These are phyloP conservation scores for Globisporangium parvum DNA, from an alignment of 352 stramenopile genomes.

Conservation along the genomic window DNA sequence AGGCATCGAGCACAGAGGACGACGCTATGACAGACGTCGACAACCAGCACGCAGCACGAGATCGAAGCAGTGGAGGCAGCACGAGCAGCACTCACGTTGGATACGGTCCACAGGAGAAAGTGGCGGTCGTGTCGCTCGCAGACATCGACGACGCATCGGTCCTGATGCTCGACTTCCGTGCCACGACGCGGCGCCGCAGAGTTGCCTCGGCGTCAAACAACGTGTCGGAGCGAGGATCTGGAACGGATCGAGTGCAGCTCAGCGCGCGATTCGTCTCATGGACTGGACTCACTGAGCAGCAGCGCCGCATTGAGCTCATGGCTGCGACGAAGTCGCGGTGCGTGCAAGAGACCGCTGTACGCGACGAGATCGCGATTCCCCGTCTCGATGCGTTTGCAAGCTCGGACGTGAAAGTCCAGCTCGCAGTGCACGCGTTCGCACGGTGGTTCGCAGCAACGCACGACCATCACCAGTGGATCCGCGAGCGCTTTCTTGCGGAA, in stretches of 20 bases:
- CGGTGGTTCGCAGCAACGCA: constrained; percentile 48
- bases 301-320: constrained; percentile 47
- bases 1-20: neutral
- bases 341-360: constrained; percentile 28
- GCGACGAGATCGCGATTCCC: constrained; percentile 35
- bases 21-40: too few relatives aligned
- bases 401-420: constrained; percentile 34
- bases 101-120: constrained; percentile 25
- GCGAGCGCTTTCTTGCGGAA: constrained; percentile 48
- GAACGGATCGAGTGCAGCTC: neutral
- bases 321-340: constrained; percentile 47
- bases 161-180: constrained; percentile 37
- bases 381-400: constrained; percentile 38
- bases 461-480: constrained; percentile 35
- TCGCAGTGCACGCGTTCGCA: constrained; percentile 40
- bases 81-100: neutral
- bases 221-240: neutral
- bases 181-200: constrained; percentile 5
- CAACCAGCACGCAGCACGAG: neutral
- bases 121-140: constrained; percentile 39
- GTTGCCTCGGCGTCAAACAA: neutral
- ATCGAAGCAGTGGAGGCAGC: neutral
- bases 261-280: constrained; percentile 29
- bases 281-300: constrained; percentile 28
- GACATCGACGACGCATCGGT: constrained; percentile 38